Percentiles rank a stretch among this genome's conserved stretches.
phyloP scores from a whole-genome alignment of 257 asterid species.

The Solanum lycopersicoides region DNA sequence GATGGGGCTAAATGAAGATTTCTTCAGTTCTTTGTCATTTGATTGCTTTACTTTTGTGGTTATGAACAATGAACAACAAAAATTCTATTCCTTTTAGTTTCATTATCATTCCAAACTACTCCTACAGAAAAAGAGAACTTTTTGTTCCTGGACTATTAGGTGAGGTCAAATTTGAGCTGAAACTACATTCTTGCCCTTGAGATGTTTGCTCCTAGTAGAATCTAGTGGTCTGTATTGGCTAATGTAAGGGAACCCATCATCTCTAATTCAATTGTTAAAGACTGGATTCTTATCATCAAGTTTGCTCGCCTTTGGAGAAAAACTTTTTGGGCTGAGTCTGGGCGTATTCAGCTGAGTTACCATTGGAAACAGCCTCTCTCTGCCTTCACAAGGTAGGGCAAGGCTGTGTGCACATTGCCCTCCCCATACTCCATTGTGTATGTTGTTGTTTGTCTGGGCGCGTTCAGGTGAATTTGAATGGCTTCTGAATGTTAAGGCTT shows the following conservation, averaged over 20 bases:
- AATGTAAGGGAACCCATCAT: not conserved
- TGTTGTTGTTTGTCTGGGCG: not conserved
- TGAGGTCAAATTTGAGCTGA: not conserved
- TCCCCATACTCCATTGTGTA: not conserved
- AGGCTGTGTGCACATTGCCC: not conserved
- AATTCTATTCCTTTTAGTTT: not conserved
- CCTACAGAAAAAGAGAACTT: not conserved
- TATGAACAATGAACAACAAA: not conserved
- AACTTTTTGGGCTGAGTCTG: not conserved
- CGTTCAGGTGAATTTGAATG: not conserved
- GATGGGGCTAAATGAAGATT: not conserved
- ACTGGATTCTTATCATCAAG: not conserved
- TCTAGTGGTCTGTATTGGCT: not conserved
- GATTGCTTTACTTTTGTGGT: not conserved
- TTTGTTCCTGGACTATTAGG: not conserved
- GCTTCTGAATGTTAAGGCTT: not conserved
- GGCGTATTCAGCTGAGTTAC: not conserved
- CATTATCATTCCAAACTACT: not conserved
- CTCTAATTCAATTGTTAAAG: not conserved
- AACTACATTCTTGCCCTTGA: not conserved
- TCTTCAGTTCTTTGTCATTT: not conserved
- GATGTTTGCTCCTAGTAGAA: not conserved
- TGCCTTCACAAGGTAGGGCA: not conserved
- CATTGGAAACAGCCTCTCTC: not conserved
- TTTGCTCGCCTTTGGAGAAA: not conserved